phyloP scores from a whole-genome alignment of 805 yeast species.

The Metschnikowia picachoensis region DNA sequence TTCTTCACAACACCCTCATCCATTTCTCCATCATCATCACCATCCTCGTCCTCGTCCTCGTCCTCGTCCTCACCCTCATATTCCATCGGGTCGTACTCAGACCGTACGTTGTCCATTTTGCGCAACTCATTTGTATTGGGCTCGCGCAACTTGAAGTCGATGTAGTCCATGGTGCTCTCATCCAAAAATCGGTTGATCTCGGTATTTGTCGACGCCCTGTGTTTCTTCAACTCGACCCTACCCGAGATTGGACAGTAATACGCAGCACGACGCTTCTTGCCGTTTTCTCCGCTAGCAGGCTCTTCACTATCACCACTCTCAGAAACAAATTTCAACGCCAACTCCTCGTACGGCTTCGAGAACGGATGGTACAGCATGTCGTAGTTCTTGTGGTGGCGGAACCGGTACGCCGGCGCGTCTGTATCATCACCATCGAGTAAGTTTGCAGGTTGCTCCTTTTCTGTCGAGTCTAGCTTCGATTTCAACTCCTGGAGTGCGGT shows the following conservation, averaged over 20 bases:
- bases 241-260: slow-evolving; percentile 76
- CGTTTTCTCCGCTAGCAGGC: neutral
- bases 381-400: slow-evolving; percentile 69
- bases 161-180: slow-evolving; percentile 55
- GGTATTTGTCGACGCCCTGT: slow-evolving; percentile 64
- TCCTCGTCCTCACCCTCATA: slow-evolving; percentile 62
- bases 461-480: slow-evolving; percentile 34
- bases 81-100: slow-evolving; percentile 74
- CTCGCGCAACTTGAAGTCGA: slow-evolving; percentile 63
- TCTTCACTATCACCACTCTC: slow-evolving; percentile 19
- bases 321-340: slow-evolving; percentile 56
- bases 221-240: slow-evolving; percentile 76
- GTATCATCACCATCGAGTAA: slow-evolving; percentile 44
- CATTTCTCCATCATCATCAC: slow-evolving; percentile 23
- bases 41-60: slow-evolving; percentile 39
- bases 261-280: slow-evolving; percentile 51
- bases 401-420: slow-evolving; percentile 44
- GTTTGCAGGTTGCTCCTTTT: slow-evolving; percentile 40
- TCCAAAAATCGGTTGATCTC: slow-evolving; percentile 52
- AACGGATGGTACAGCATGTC: slow-evolving; percentile 59
- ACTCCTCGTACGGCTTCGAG: slow-evolving; percentile 52
- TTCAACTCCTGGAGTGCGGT: slow-evolving; percentile 23
- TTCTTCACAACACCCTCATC: neutral
- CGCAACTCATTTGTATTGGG: slow-evolving; percentile 68
- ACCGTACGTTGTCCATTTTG: slow-evolving; percentile 63